Conservation (phyloP, 352 stramenopile genomes). For the Globisporangium orthogonon region DNA sequence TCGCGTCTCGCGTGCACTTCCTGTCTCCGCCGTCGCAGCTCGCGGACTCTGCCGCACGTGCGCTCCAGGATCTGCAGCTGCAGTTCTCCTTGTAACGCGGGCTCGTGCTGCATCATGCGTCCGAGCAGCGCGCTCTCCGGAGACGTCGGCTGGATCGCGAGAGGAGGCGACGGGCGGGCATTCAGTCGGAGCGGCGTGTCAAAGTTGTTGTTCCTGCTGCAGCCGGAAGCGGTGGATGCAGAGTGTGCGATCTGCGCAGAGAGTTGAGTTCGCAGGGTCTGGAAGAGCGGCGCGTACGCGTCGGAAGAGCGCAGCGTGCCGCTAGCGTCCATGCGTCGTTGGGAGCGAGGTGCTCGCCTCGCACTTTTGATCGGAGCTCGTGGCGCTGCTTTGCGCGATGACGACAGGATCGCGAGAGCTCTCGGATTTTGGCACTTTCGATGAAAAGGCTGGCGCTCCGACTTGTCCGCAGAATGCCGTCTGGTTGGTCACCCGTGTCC, state of each 20-base stretch:
- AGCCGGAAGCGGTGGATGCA: background rate
- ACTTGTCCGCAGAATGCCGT: too few relatives aligned
- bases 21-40: constrained; percentile 3
- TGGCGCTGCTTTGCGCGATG: too few relatives aligned
- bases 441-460: too few relatives aligned
- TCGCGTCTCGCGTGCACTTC: background rate
- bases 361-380: too few relatives aligned
- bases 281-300: constrained; percentile 9
- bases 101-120: background rate
- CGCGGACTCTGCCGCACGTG: constrained; percentile 1
- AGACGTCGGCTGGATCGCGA: background rate
- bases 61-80: background rate
- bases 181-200: constrained; percentile 2
- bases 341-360: too few relatives aligned
- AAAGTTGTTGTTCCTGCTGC: background rate
- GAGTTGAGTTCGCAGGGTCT: constrained; percentile 8
- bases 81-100: background rate
- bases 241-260: constrained; percentile 1
- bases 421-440: too few relatives aligned
- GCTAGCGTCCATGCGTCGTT: too few relatives aligned
- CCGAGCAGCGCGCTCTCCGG: constrained; percentile 1
- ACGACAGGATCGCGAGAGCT: too few relatives aligned
- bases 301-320: background rate
- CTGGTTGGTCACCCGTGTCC: too few relatives aligned
- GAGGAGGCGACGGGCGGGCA: background rate